A percentile compares a stretch with the other conserved stretches of the same genome.
These are phyloP conservation scores for Podospora pseudopauciseta DNA, from an alignment of 495 filamentous ascomycete species.

Conservation along the genomic window DNA sequence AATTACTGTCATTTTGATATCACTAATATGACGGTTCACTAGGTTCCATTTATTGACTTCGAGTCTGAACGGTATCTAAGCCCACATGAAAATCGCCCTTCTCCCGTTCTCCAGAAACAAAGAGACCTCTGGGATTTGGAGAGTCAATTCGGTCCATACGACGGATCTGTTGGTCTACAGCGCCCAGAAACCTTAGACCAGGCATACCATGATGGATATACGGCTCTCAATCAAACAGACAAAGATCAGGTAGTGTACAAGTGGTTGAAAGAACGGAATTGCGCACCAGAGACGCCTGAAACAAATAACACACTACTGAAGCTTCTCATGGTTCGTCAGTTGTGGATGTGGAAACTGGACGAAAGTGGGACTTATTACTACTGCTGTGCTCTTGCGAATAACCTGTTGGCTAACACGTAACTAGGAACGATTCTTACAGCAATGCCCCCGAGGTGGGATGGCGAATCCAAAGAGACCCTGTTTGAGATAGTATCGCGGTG, in stretches of 20 bases:
- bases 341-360: slow-evolving; percentile 3
- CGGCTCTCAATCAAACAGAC: neutral
- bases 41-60: slow-evolving; percentile 5
- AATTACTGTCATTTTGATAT: neutral
- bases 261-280: neutral
- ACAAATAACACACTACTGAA: neutral
- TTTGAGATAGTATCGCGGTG: neutral
- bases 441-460: neutral
- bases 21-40: neutral
- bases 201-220: neutral
- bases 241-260: neutral
- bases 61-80: neutral
- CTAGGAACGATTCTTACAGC: slow-evolving; percentile 1
- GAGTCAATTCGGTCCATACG: neutral
- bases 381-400: neutral
- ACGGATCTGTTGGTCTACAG: neutral
- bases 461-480: neutral
- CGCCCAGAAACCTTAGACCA: slow-evolving; percentile 2
- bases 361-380: neutral
- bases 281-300: neutral
- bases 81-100: neutral
- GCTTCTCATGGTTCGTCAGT: slow-evolving; percentile 1
- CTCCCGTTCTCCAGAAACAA: neutral
- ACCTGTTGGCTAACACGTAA: neutral
- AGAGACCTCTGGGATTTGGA: neutral